A percentile compares a stretch with the other conserved stretches of the same genome.
Evolutionary conservation across 768 basidiomycete genomes (phyloP).

Genomic region (Trametes cubensis): DNA sequence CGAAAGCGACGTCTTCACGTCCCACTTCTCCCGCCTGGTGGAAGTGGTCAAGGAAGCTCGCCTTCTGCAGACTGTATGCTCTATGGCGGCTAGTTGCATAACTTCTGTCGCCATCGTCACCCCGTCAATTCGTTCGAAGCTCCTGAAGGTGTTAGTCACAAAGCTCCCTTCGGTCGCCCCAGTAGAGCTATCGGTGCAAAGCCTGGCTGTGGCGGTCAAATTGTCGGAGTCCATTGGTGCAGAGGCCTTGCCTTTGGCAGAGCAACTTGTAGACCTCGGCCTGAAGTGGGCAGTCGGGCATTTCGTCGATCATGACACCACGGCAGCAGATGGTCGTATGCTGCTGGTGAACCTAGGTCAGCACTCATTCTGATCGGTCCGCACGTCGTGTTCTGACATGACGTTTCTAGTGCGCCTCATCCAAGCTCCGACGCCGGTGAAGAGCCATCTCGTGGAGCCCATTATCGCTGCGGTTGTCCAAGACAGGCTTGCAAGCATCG

Average conservation of each 20-base stretch:
- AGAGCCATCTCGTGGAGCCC: conserved; percentile 70
- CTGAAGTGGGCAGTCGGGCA: conserved; percentile 26
- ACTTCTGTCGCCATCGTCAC: neutral
- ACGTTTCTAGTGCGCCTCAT: conserved; percentile 1
- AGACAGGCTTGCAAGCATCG: conserved; percentile 49
- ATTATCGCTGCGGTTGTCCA: conserved; percentile 66
- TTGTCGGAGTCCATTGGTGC: neutral
- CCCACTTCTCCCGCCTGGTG: conserved; percentile 27
- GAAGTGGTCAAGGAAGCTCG: conserved; percentile 11
- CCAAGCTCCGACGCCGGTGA: conserved; percentile 34
- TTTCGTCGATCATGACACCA: conserved; percentile 7
- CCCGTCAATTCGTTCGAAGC: conserved; percentile 3
- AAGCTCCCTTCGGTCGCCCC: neutral
- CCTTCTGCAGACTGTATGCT: conserved; percentile 2
- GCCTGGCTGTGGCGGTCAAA: neutral
- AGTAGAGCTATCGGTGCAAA: conserved; percentile 5
- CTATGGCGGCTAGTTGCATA: conserved; percentile 8
- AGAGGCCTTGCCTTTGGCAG: neutral
- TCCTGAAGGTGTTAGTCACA: conserved; percentile 8
- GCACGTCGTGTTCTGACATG: neutral
- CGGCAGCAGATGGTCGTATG: conserved; percentile 3
- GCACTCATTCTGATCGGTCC: neutral
- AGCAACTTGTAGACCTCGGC: conserved; percentile 24
- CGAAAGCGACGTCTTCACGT: conserved; percentile 1
- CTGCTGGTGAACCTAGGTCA: conserved; percentile 10